Conservation (phyloP, 805 yeast species). For the Suhomyces faveliae region DNA sequence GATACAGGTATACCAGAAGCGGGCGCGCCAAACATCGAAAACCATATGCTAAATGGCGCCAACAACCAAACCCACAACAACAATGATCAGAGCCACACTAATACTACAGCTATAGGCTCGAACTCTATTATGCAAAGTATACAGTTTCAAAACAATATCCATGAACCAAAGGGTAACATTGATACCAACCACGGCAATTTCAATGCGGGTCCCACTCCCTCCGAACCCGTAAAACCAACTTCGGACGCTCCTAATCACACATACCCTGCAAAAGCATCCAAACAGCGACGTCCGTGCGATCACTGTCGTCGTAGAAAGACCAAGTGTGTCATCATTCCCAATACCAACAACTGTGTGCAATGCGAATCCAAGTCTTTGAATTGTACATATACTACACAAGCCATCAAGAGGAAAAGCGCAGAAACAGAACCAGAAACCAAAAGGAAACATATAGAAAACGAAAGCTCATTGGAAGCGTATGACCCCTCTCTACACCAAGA, state of each 20-base stretch:
- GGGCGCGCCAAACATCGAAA: neutral
- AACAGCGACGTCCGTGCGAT: slow-evolving; percentile 70
- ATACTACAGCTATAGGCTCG: slow-evolving; percentile 3
- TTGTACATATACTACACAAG: slow-evolving; percentile 71
- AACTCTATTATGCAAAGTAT: slow-evolving; percentile 29
- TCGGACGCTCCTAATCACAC: neutral
- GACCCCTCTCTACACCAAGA: slow-evolving; percentile 7
- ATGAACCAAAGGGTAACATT: slow-evolving; percentile 6
- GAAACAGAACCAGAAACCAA: slow-evolving; percentile 17
- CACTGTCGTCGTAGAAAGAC: slow-evolving; percentile 80
- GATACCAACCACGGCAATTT: neutral
- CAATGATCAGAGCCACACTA: neutral
- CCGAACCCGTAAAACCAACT: neutral
- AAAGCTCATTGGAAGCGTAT: slow-evolving; percentile 1
- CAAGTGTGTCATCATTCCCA: slow-evolving; percentile 70
- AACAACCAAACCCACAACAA: neutral
- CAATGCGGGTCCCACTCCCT: neutral
- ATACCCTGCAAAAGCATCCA: slow-evolving; percentile 16
- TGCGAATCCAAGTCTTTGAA: slow-evolving; percentile 72
- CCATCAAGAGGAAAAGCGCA: slow-evolving; percentile 38
- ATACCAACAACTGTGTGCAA: slow-evolving; percentile 63
- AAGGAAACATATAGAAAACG: slow-evolving; percentile 11
- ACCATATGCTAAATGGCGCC: slow-evolving; percentile 11
- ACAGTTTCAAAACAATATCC: slow-evolving; percentile 31
- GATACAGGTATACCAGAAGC: slow-evolving; percentile 14